Conservation (phyloP, 495 filamentous ascomycete species). For the Xylaria flabelliformis region DNA sequence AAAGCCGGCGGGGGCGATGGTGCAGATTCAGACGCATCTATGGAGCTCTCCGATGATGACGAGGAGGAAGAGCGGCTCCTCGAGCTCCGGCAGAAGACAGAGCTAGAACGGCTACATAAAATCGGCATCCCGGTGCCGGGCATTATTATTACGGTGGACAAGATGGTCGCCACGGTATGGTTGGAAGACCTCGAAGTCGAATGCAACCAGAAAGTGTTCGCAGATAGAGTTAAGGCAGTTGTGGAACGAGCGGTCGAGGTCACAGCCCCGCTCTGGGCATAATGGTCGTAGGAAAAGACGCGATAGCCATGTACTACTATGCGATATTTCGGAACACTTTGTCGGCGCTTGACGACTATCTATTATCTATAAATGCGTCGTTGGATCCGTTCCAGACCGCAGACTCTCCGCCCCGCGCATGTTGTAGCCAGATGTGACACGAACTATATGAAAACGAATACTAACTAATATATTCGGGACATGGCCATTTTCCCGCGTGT, state of each 20-base stretch:
- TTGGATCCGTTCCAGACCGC: not conserved
- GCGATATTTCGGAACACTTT: not conserved
- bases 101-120: constrained; percentile 72
- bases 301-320: constrained; percentile 12
- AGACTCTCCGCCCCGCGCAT: not conserved
- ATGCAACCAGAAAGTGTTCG: constrained; percentile 72
- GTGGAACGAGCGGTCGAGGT: constrained; percentile 93
- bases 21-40: constrained; percentile 45
- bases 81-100: constrained; percentile 53
- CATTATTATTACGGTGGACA: constrained; percentile 85
- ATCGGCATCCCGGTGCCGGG: constrained; percentile 89
- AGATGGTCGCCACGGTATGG: constrained; percentile 87
- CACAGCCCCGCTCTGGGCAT: constrained; percentile 73
- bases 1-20: constrained; percentile 31
- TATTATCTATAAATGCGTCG: not conserved
- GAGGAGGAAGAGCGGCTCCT: constrained; percentile 50
- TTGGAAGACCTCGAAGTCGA: constrained; percentile 91
- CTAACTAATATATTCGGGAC: not conserved
- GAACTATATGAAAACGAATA: not conserved
- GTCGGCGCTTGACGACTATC: not conserved
- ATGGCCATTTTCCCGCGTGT: not conserved
- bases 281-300: not conserved
- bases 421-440: not conserved
- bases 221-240: constrained; percentile 82
- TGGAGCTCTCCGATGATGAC: constrained; percentile 48